These are phyloP conservation scores for Phycomyces blakesleeanus DNA, from an alignment of 192 early-diverging fungal genomes.

Conservation along the genomic window DNA sequence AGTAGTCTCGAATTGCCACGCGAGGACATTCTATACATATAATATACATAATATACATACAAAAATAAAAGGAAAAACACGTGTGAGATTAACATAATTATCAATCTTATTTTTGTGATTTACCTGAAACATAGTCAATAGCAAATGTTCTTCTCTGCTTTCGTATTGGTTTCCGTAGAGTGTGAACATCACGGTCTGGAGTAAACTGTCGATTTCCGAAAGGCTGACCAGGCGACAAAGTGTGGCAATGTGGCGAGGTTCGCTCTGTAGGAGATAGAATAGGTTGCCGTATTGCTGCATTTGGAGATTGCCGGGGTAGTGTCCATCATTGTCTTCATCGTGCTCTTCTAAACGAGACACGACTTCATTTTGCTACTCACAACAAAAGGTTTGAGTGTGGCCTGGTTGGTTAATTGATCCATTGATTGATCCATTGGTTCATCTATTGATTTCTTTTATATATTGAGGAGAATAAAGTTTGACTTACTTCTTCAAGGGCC, in stretches of 20 bases:
- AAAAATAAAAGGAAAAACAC: no score
- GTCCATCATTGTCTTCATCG: conserved; percentile 28
- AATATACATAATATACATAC: no score
- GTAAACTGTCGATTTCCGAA: conserved; percentile 84
- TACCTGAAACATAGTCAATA: conserved; percentile 94
- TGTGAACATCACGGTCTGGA: conserved; percentile 94
- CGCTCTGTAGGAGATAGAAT: conserved; percentile 85
- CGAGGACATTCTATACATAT: conserved; percentile 62
- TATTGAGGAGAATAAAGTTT: no score
- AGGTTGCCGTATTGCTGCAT: conserved; percentile 88
- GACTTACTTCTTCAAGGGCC: conserved; percentile 75
- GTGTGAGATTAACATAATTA: conserved; percentile 13
- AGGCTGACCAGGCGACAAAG: conserved; percentile 77
- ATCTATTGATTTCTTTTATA: no score
- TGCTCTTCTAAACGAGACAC: conserved; percentile 65
- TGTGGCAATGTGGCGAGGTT: conserved; percentile 84
- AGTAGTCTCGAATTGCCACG: conserved; percentile 85
- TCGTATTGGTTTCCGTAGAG: conserved; percentile 96
- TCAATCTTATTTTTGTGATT: background rate
- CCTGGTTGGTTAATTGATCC: no score
- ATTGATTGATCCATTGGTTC: no score
- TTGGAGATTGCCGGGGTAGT: conserved; percentile 71
- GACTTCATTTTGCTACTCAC: conserved; percentile 65
- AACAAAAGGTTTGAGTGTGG: background rate
- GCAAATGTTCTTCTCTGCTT: conserved; percentile 87